Evolutionary conservation across 1,139 yeast species (phyloP).

Genomic region (Nakaseomyces kungkrabaensis): DNA sequence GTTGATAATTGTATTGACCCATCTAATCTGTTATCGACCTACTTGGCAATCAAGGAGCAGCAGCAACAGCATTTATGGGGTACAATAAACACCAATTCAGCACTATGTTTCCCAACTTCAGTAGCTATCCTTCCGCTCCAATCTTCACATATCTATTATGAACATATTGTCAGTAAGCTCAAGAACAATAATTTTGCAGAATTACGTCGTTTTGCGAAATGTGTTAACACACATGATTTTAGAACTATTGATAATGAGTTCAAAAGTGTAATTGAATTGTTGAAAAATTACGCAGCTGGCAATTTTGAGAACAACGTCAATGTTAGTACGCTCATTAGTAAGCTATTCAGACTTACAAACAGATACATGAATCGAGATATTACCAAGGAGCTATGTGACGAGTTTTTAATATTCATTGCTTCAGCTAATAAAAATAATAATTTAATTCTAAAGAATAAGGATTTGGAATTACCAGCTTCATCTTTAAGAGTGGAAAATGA

Average conservation of each 20-base stretch:
- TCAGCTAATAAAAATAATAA: conserved; percentile 9
- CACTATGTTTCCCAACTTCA: conserved; percentile 22
- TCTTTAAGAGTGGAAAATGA: conserved; percentile 11
- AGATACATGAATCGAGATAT: conserved; percentile 21
- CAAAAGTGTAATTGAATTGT: conserved; percentile 12
- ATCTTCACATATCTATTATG: conserved; percentile 16
- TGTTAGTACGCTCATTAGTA: conserved; percentile 15
- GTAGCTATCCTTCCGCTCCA: conserved; percentile 23
- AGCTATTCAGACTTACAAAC: conserved; percentile 19
- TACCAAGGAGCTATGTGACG: conserved; percentile 21
- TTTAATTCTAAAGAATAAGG: conserved; percentile 16
- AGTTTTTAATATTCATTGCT: conserved; percentile 13
- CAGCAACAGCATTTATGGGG: conserved; percentile 27
- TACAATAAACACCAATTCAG: conserved; percentile 17
- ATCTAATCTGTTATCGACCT: conserved; percentile 19
- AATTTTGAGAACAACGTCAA: conserved; percentile 16
- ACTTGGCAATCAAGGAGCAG: conserved; percentile 24
- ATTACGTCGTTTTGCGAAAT: conserved; percentile 12
- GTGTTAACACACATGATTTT: conserved; percentile 13
- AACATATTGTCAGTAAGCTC: conserved; percentile 10
- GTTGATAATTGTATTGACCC: conserved; percentile 9
- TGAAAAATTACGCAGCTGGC: conserved; percentile 24
- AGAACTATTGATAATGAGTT: conserved; percentile 6
- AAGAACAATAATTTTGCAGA: conserved; percentile 10
- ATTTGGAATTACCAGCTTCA: conserved; percentile 15